Evolutionary conservation across 169 alveolate genomes (phyloP), one percentile per base, ranked within the genome.

Genomic region (Sarcocystis neurona): DNA sequence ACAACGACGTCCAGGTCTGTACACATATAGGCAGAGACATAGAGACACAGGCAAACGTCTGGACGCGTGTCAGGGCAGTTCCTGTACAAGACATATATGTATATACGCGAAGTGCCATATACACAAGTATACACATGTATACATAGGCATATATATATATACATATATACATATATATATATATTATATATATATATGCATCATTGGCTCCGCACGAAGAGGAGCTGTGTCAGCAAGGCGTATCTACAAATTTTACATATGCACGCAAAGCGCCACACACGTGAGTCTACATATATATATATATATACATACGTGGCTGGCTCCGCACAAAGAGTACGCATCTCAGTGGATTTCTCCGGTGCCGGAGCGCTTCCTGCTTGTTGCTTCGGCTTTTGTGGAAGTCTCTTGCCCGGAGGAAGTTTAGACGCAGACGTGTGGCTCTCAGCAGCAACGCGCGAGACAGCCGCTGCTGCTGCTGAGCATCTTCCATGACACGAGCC

Each of bases 391-490:
- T 20, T 53, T 53, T 10, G 20, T 10, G 63, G 63, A 12, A 53
- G 30, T 53, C 63, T 20, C 63, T 53, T 53, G 44, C 63, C 60
- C 2, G 58, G 63, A 41, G 58, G 63, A 41, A 60, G 63, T 43
- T 32, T 41, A 75, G 84, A 32, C 27, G 58, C 58, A 32, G 84
- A 53, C 46, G 41, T 27, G 66, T 53, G 66, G 12, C n/a, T n/a
- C 18, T 75, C 30, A 75, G n/a, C n/a, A n/a, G n/a, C n/a, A 41
- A 75, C 39, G 32, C 39, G 32, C 5, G 84, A 37, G n/a, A 75
- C 84, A 75, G 84, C 84, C 39, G 84, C 30, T 75, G 32, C 44
- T 75, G n/a, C n/a, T n/a, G n/a, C n/a, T n/a, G n/a, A n/a, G n/a
- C n/a, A n/a, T n/a, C n/a, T n/a, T n/a, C n/a, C n/a, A n/a, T n/a